A percentile compares a stretch with the other conserved stretches of the same genome.
Conservation (phyloP, 257 asterid genomes). For the Cinchona pubescens region DNA sequence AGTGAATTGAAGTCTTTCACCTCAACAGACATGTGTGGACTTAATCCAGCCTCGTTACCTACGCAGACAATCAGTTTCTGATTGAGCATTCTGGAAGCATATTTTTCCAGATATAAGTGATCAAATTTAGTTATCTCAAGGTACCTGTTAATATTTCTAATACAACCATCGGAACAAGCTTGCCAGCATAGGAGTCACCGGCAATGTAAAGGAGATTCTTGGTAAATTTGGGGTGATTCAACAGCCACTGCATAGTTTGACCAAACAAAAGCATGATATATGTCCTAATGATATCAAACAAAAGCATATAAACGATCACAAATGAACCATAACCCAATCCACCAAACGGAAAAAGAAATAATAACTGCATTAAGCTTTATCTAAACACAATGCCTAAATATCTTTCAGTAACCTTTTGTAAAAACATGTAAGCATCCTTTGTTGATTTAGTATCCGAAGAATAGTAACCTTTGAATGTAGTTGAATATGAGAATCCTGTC, state of each 20-base stretch:
- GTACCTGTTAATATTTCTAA: slow-evolving; percentile 41
- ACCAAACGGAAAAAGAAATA: no score
- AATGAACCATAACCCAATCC: no score
- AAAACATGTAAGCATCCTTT: slow-evolving; percentile 7
- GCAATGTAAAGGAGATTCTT: slow-evolving; percentile 40
- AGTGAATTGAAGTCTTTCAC: slow-evolving; percentile 10
- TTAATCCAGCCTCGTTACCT: slow-evolving; percentile 50
- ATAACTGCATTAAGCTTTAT: no score
- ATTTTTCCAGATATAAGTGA: no score
- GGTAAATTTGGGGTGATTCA: slow-evolving; percentile 36
- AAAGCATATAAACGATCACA: no score
- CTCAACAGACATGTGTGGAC: slow-evolving; percentile 39
- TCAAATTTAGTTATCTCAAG: background rate
- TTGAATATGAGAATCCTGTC: slow-evolving; percentile 35
- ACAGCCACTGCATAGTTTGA: slow-evolving; percentile 48
- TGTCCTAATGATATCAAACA: no score
- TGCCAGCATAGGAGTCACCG: slow-evolving; percentile 62
- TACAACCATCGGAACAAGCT: slow-evolving; percentile 38
- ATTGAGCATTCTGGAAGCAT: background rate
- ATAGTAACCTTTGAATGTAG: slow-evolving; percentile 5
- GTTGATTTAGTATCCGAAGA: slow-evolving; percentile 21
- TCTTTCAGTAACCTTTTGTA: slow-evolving; percentile 17
- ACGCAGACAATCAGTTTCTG: background rate
- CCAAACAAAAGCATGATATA: no score
- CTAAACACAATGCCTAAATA: no score